Evolutionary conservation across 1,284 basidiomycete species (phyloP), one percentile per base, ranked within the genome.

Genomic region (Neonothopanus nambi): DNA sequence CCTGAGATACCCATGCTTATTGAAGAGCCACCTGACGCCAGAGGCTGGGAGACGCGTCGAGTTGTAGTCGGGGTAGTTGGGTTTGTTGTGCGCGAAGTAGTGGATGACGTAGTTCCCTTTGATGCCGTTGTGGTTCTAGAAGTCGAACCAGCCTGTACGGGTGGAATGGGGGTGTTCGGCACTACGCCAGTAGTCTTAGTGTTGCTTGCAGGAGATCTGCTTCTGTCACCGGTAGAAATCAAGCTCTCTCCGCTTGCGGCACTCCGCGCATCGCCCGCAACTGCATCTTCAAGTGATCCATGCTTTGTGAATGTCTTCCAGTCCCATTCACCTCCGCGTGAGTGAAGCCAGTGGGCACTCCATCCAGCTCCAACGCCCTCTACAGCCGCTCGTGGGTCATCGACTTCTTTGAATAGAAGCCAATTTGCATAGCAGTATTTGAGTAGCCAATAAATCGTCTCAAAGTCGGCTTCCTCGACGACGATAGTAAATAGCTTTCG

Each of bases 351-450:
- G 52, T 76, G 78, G 8, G 77, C 79, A 60, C 79, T 85, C 83
- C 84, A 87, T 20, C 80, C 82, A 21, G 75, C 76, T 17, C 80
- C 82, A 38, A 84, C 73, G 11, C 82, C 80, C 57, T 85, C 80
- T 33, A 87, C 79, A 13, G 82, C 84, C 21, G 72, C 67, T 20
- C 85, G 74, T 9, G 85, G 81, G 57, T 87, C 85, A 58, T 87
- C 84, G 37, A 84, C 70, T 51, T 87, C 82, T 49, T 79, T 78
- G 70, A 83, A 85, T 24, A 81, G 68, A 3, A 86, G 67, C 84
- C 84, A 87, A 63, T 91, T 88, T 2, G 87, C 85, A 63, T 93
- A 93, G 36, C 91, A 82, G 70, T 82, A 92, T 60, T 89, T 89
- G 49, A 93, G 69, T 48, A 93, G 70, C 90, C 90, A 93, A 65